A percentile compares a stretch with the other conserved stretches of the same genome.
Conservation (phyloP, 2,329 filamentous ascomycete genomes). For the Curvularia eragrostidis region DNA sequence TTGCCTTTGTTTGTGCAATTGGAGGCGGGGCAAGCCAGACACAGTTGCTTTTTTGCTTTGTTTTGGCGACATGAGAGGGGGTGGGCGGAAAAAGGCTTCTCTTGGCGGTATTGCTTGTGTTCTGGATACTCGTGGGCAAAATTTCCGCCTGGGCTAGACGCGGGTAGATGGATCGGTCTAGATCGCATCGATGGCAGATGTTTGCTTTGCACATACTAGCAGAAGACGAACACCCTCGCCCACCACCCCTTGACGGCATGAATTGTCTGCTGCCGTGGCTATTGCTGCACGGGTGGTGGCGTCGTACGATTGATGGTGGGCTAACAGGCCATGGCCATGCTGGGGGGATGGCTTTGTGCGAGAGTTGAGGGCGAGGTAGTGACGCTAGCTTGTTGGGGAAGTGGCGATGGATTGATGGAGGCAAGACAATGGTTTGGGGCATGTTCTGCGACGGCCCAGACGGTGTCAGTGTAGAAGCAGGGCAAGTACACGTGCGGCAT, state of each 20-base stretch:
- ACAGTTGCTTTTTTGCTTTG: not conserved
- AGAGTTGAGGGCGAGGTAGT: not conserved
- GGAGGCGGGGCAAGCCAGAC: too few relatives aligned
- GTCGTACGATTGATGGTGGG: not conserved
- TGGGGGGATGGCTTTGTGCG: not conserved
- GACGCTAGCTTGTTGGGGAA: not conserved
- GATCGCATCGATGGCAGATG: not conserved
- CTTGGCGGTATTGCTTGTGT: conserved; percentile 3
- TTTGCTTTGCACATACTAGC: not conserved
- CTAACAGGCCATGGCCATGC: not conserved
- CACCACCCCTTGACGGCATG: not conserved
- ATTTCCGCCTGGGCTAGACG: not conserved
- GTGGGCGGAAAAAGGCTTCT: not conserved
- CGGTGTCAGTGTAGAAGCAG: not conserved
- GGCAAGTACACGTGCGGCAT: not conserved
- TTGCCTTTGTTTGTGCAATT: not conserved
- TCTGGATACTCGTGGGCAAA: conserved; percentile 2
- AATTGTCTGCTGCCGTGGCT: not conserved
- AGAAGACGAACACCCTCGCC: not conserved
- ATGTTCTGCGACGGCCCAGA: not conserved
- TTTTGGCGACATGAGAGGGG: not conserved
- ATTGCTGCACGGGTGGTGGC: not conserved
- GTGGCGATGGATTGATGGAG: not conserved
- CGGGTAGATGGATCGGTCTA: not conserved
- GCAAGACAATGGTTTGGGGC: not conserved